Evolutionary conservation across 2,329 filamentous ascomycete genomes (phyloP), one percentile per base, ranked within the genome.

Genomic region (Penicillium expansum): DNA sequence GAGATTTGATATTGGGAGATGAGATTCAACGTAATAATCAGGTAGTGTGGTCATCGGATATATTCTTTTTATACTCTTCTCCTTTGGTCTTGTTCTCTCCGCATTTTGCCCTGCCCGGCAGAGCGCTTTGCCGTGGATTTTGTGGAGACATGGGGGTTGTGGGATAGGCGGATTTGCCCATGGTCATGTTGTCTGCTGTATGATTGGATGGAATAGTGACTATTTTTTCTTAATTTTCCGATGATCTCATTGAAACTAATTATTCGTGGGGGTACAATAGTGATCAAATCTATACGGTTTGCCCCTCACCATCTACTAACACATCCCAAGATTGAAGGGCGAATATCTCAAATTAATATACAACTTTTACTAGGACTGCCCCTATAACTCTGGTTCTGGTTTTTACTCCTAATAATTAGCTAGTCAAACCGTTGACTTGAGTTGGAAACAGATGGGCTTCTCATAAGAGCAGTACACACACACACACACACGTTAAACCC

Each of bases 91-190:
- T 32, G 20, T 32, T 35, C 20, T 60, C 60, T 57, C 56, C 58
- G 57, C 62, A 62, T 53, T 35, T 52, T 44, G 20, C 56, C 57
- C 6, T 22, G 42, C 48, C 52, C 48, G 56, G 41, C 57, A 63
- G 61, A 65, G 59, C 48, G 55, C 59, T 66, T 64, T 65, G 54
- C 64, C 64, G 62, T 41, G 1, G 5, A 33, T 45, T 50, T 33
- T 43, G 45, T 39, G 48, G 54, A n/a, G 39, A 20, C 27, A 13
- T 10, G 8, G 16, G 33, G 4, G 4, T 2, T 6, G 14, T 38
- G 9, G 14, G 20, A 22, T 9, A 6, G 13, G 20, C 18, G 10
- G 11, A n/a, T n/a, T n/a, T n/a, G n/a, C n/a, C 20, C 14, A 7
- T 8, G 5, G 11, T 13, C 14, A 22, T 11, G 8, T 20, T 20